Evolutionary conservation across 768 basidiomycete genomes (phyloP).

Genomic region (Cyathus striatus): DNA sequence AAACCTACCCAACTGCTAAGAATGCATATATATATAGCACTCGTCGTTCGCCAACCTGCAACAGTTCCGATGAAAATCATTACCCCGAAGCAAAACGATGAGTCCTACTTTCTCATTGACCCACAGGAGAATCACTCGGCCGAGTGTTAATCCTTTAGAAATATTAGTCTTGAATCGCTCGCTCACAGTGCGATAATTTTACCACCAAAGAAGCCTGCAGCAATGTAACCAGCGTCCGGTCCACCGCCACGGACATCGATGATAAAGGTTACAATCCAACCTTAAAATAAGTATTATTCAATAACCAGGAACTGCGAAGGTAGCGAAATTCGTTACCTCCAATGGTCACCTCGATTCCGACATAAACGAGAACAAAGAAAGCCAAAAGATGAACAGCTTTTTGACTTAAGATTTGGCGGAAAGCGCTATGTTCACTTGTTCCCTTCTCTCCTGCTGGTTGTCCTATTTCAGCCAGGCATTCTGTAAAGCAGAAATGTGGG

Average conservation of each 20-base stretch:
- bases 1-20: constrained; percentile 42
- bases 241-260: constrained; percentile 30
- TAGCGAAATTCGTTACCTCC: constrained; percentile 27
- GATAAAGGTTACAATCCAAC: constrained; percentile 69
- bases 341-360: constrained; percentile 63
- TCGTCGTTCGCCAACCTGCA: constrained; percentile 48
- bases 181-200: background rate
- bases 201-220: constrained; percentile 20
- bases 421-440: constrained; percentile 27
- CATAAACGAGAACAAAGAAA: constrained; percentile 60
- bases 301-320: background rate
- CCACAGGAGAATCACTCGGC: constrained; percentile 54
- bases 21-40: constrained; percentile 49
- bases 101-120: constrained; percentile 41
- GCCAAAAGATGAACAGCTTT: constrained; percentile 61
- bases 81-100: background rate
- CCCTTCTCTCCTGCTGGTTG: constrained; percentile 28
- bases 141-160: constrained; percentile 44
- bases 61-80: background rate
- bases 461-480: constrained; percentile 46
- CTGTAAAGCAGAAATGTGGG: constrained; percentile 17
- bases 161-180: background rate
- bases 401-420: constrained; percentile 46
- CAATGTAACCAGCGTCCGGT: constrained; percentile 23
- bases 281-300: constrained; percentile 18